A percentile compares a stretch with the other conserved stretches of the same genome.
Evolutionary conservation across 768 basidiomycete genomes (phyloP).

Genomic region (Calocybe gangraenosa): DNA sequence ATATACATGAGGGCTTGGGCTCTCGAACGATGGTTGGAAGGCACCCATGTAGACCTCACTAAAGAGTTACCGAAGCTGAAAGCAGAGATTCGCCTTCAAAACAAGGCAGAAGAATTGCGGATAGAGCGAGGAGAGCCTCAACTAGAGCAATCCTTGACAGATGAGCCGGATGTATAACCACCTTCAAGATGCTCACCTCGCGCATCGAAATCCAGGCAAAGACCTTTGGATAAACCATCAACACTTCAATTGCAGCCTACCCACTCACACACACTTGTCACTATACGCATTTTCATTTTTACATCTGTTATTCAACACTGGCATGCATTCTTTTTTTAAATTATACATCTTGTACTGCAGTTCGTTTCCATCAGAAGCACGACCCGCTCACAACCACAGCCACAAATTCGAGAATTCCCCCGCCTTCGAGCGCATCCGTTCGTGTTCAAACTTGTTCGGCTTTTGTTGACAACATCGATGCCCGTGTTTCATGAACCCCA

Average conservation of each 20-base stretch:
- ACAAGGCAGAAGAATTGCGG: constrained; percentile 28
- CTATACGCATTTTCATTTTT: constrained; percentile 5
- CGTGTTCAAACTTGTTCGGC: too few relatives aligned
- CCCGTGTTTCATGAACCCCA: too few relatives aligned
- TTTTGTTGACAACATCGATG: too few relatives aligned
- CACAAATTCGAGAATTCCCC: too few relatives aligned
- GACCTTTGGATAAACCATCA: not conserved
- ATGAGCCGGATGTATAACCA: constrained; percentile 12
- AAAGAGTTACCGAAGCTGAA: constrained; percentile 60
- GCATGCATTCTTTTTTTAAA: constrained; percentile 5
- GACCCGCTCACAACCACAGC: too few relatives aligned
- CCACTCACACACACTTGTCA: not conserved
- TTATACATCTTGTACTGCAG: not conserved
- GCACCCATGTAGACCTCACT: constrained; percentile 50
- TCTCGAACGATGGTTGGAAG: constrained; percentile 66
- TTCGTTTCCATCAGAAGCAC: not conserved
- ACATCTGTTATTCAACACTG: constrained; percentile 5
- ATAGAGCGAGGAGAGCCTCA: constrained; percentile 13
- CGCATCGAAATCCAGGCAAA: too few relatives aligned
- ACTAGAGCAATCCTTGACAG: constrained; percentile 6
- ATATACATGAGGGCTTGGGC: constrained; percentile 86
- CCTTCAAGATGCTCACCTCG: not conserved
- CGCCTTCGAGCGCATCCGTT: too few relatives aligned
- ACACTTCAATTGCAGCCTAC: constrained; percentile 8
- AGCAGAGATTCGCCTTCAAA: constrained; percentile 43